Base-by-base conservation (phyloP, 192 early-diverging fungal species). In the Phlyctochytrium bullatum region DNA sequence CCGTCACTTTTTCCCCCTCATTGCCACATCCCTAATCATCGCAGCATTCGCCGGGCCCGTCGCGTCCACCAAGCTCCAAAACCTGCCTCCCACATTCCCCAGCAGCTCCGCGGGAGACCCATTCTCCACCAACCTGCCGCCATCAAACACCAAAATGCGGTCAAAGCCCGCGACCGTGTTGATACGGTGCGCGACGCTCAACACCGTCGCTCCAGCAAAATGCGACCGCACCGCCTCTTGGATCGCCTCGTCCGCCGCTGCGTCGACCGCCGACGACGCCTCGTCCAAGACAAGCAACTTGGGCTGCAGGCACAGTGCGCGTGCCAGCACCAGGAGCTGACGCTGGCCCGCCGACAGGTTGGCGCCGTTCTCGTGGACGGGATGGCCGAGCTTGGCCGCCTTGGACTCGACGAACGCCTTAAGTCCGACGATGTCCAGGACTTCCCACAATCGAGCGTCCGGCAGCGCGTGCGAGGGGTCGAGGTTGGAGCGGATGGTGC, bases 271-370 rank as follows among this genome's bases (percentile, higher is more conserved):
- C 1, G 72, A 71, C 2, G 75, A 73, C 3, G 78, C 74, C 64
- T 80, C 78, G 51, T 76, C 75, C 72, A 80, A 73, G 29, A 80
- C 73, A 2, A 80, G 34, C 12, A 80, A 52, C 52, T 64, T 63
- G 69, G 62, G 54, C 47, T 71, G 62, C 12, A 27, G 10, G 10
- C 16, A 62, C 6, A 80, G n/a, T 12, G 73, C 75, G 23, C 68
- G 59, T 30, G 75, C 78, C 2, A 80, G 67, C 61, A 64, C 72
- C 17, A 80, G 36, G 17, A 80, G 68, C 61, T 95, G 92, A 3
- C 91, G 85, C 71, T 95, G 90, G 25, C 93, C 93, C 52, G 91
- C 83, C 24, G 83, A 88, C 62, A 89, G 83, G 71, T 94, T 94
- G 20, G 83, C 82, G 36, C 92, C 91, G 32, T 84, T n/a, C 36